Conservation (phyloP, 2,329 filamentous ascomycete genomes). For the Cladophialophora psammophila region DNA sequence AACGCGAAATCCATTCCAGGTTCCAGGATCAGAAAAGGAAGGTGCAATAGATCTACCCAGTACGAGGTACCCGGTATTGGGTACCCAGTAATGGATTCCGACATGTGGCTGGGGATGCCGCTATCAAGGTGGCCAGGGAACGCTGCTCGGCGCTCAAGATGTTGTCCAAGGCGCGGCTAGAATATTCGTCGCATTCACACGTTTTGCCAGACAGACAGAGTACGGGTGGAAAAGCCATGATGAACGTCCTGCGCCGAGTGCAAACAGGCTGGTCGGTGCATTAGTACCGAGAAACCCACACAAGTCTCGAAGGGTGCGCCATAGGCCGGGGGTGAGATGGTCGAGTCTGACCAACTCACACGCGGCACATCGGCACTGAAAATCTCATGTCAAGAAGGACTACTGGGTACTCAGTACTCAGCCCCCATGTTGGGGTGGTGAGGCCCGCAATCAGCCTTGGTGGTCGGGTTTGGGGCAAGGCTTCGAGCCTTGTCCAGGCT, state of each 20-base stretch:
- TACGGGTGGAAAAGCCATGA: not conserved
- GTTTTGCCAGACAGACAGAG: not conserved
- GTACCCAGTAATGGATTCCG: not conserved
- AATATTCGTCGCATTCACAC: not conserved
- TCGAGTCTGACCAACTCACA: not conserved
- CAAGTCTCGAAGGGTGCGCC: not conserved
- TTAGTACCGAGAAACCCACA: not conserved
- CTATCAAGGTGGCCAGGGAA: not conserved
- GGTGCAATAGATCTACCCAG: conserved; percentile 12
- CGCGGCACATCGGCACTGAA: not conserved
- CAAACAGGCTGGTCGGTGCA: not conserved
- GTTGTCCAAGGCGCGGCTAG: conserved; percentile 11
- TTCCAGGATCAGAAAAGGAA: conserved; percentile 7
- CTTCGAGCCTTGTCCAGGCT: not conserved
- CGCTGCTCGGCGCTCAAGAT: not conserved
- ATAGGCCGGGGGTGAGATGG: not conserved
- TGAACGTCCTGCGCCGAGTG: not conserved
- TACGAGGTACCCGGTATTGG: no score
- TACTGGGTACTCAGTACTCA: no score
- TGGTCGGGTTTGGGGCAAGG: not conserved
- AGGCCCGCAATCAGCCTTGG: conserved; percentile 25
- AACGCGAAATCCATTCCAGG: not conserved
- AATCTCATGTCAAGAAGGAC: not conserved
- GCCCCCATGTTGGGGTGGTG: not conserved
- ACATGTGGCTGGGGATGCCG: conserved; percentile 17